Base-by-base conservation (phyloP, 2,329 filamentous ascomycete species). In the Cyclaneusma minus region DNA sequence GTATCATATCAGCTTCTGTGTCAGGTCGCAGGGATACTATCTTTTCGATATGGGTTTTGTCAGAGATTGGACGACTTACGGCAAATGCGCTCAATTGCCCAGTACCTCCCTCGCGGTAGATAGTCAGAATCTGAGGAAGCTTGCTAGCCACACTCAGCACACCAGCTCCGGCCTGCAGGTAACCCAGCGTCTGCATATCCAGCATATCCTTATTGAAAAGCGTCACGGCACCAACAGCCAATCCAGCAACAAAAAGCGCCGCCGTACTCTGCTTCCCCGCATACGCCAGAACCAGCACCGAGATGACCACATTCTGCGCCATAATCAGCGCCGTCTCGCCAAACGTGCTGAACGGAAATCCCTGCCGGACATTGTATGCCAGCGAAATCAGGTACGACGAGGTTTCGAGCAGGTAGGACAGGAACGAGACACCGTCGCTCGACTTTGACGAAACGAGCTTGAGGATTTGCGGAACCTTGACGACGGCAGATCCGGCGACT, bases 31-130 rank as follows among this genome's bases (percentile, higher is more conserved):
- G n/a, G n/a, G n/a, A n/a, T n/a, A n/a, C n/a, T n/a, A n/a, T n/a
- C n/a, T n/a, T 13, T 26, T 22, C 21, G 38, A 17, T 16, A 29
- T 25, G 13, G 6, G n/a, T 4, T 21, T 12, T n/a, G n/a, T n/a
- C 20, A n/a, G n/a, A 12, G 22, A 28, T 18, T 39, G 24, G 26
- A 3, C 25, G 21, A 65, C 79, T 56, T 65, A 92, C 89, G 32
- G 89, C 82, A 52, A 95, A 95, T 27, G 89, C 87, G 48, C 84
- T 94, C 50, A 98, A 64, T 62, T 98, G 89, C 13, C 91, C 89
- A 4, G 89, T 98, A 20, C 81, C 75, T 23, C 85, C 85, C 53
- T 93, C 62, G 41, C 68, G 63, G 60, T 73, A 87, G 43, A 95
- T 83, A 10, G 85, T 77, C 31, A 73, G 52, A 43, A 98, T 95